Evolutionary conservation across 805 yeast genomes (phyloP).

Genomic region (Candida tallmaniae): DNA sequence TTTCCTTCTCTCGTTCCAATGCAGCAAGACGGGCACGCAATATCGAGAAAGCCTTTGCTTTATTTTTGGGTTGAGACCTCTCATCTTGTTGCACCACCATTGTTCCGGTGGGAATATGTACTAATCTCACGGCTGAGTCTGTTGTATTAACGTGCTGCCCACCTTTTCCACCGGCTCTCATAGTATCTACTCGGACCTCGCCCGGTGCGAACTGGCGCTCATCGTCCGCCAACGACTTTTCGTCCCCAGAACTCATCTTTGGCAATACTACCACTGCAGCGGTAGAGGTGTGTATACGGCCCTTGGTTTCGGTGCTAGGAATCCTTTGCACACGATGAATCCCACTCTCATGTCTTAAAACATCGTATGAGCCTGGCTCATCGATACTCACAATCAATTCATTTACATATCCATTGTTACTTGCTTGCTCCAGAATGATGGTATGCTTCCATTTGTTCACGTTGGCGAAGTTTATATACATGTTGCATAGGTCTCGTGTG

Average conservation of each 20-base stretch:
- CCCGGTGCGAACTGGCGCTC: constrained; percentile 78
- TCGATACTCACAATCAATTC: constrained; percentile 69
- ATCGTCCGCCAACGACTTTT: constrained; percentile 40
- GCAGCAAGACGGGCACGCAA: constrained; percentile 84
- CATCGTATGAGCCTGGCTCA: constrained; percentile 71
- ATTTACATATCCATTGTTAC: constrained; percentile 64
- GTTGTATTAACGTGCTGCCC: constrained; percentile 98
- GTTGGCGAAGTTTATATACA: constrained; percentile 76
- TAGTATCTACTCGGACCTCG: constrained; percentile 90
- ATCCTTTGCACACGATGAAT: constrained; percentile 94
- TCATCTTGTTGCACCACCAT: constrained; percentile 91
- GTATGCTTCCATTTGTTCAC: constrained; percentile 62
- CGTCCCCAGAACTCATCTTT: constrained; percentile 58
- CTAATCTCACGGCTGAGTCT: constrained; percentile 91
- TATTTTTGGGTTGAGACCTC: constrained; percentile 89
- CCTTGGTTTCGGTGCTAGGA: constrained; percentile 91
- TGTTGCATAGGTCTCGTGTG: constrained; percentile 69
- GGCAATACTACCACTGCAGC: constrained; percentile 95
- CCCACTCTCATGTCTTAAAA: constrained; percentile 82
- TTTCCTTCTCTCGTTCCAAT: constrained; percentile 59
- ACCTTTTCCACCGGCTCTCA: constrained; percentile 96
- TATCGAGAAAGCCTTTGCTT: constrained; percentile 84
- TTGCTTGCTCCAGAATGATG: constrained; percentile 52
- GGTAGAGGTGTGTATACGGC: constrained; percentile 92
- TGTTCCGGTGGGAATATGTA: constrained; percentile 88